Evolutionary conservation across 768 basidiomycete genomes (phyloP).

Genomic region (Suillus placidus): DNA sequence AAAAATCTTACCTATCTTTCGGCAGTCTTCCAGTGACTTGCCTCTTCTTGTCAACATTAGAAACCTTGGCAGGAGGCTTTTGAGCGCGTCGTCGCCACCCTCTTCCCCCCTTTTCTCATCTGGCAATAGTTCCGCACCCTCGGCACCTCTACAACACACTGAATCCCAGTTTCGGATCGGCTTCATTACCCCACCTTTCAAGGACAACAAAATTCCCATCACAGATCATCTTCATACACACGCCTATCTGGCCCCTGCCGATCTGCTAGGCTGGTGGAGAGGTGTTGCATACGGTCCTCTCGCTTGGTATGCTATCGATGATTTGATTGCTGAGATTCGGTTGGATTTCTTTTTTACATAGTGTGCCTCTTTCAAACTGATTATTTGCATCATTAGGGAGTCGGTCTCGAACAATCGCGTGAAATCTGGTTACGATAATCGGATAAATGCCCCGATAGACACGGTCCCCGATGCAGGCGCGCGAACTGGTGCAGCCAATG

Average conservation of each 20-base stretch:
- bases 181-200: constrained; percentile 80
- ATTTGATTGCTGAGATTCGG: constrained; percentile 83
- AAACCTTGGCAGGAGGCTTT: constrained; percentile 58
- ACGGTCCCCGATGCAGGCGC: constrained; percentile 72
- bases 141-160: constrained; percentile 29
- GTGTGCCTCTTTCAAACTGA: constrained; percentile 11
- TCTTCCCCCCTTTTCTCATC: constrained; percentile 35
- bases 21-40: constrained; percentile 72
- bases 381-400: constrained; percentile 44
- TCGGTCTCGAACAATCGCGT: constrained; percentile 81
- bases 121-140: constrained; percentile 27
- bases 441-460: constrained; percentile 68
- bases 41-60: constrained; percentile 69
- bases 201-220: constrained; percentile 76
- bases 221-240: constrained; percentile 81
- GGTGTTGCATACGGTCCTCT: constrained; percentile 65
- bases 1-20: constrained; percentile 14
- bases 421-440: constrained; percentile 72
- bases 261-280: constrained; percentile 75
- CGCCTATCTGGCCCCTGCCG: constrained; percentile 66
- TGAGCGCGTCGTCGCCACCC: constrained; percentile 48
- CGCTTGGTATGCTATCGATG: constrained; percentile 78
- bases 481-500: constrained; percentile 64
- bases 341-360: constrained; percentile 34
- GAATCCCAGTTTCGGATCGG: constrained; percentile 60